A percentile compares a stretch with the other conserved stretches of the same genome.
Conservation (phyloP, 2,329 filamentous ascomycete genomes). For the Fusarium sp. region DNA sequence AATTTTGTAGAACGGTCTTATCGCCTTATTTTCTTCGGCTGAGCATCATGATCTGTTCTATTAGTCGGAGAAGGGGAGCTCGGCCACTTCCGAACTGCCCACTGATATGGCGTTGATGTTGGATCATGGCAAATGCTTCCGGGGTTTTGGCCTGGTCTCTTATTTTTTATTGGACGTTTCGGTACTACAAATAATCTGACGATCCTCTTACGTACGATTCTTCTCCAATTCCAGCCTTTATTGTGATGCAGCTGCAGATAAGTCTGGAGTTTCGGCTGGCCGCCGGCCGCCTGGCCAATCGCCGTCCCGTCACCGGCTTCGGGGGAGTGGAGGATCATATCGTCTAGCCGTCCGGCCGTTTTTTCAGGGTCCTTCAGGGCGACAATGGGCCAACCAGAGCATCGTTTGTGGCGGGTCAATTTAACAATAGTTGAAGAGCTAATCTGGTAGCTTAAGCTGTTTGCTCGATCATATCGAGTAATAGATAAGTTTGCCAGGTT, state of each 20-base stretch:
- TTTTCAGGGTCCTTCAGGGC: background rate
- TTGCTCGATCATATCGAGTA: conserved; percentile 39
- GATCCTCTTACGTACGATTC: conserved; percentile 4
- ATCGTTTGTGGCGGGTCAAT: background rate
- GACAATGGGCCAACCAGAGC: conserved; percentile 1
- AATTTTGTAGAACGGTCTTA: conserved; percentile 13
- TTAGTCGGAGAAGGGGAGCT: conserved; percentile 35
- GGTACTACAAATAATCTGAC: conserved; percentile 1
- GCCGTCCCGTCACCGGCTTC: conserved; percentile 11
- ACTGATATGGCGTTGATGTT: conserved; percentile 4
- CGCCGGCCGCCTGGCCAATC: background rate
- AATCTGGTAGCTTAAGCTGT: conserved; percentile 14
- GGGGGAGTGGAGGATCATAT: conserved; percentile 25
- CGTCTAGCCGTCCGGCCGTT: conserved; percentile 12
- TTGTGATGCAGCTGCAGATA: background rate
- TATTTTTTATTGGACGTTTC: conserved; percentile 22
- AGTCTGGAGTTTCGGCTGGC: conserved; percentile 11
- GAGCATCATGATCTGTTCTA: conserved; percentile 12
- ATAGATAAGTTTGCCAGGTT: background rate
- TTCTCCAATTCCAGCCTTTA: background rate
- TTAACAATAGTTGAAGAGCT: conserved; percentile 3
- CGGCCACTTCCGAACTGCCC: conserved; percentile 46
- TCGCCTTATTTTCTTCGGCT: conserved; percentile 29
- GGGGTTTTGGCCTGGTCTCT: background rate
- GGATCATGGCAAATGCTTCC: conserved; percentile 15